Percentiles rank a stretch among this genome's conserved stretches.
Conservation (phyloP, 768 basidiomycete species). For the Xerocomellus dryophilus region DNA sequence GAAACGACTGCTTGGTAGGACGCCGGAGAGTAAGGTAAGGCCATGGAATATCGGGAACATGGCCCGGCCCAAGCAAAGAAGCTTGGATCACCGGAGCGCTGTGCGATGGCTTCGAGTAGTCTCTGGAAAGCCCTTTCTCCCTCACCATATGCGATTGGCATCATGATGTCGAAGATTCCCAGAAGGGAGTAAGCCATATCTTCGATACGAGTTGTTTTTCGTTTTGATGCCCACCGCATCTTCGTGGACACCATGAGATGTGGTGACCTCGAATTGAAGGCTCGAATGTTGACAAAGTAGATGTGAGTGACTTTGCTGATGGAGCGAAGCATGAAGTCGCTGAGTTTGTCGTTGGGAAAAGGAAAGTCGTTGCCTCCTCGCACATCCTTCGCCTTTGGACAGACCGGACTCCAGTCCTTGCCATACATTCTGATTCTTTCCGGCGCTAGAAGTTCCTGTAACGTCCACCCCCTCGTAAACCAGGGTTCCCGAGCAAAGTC, state of each 20-base stretch:
- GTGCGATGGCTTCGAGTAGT: constrained; percentile 12
- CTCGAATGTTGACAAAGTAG: background rate
- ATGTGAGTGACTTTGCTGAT: constrained; percentile 6
- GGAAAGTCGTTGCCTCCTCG: constrained; percentile 2
- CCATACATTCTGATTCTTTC: constrained; percentile 4
- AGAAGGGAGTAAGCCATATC: constrained; percentile 10
- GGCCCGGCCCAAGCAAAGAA: constrained; percentile 14
- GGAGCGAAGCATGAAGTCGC: background rate
- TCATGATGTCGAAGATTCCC: constrained; percentile 11
- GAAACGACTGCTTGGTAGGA: background rate
- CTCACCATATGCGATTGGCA: constrained; percentile 11
- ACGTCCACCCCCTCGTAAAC: constrained; percentile 16
- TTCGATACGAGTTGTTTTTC: constrained; percentile 10
- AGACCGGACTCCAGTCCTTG: constrained; percentile 12
- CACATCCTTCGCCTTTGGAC: background rate
- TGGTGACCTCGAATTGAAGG: constrained; percentile 3
- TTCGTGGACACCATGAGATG: constrained; percentile 8
- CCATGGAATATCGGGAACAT: constrained; percentile 5
- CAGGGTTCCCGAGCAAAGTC: constrained; percentile 5
- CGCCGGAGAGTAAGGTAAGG: constrained; percentile 10
- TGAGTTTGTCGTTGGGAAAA: constrained; percentile 12
- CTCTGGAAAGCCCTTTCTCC: constrained; percentile 12
- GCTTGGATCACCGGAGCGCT: constrained; percentile 10
- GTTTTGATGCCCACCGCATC: constrained; percentile 16
- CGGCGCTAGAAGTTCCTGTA: constrained; percentile 14